These are phyloP conservation scores for Gaillardinia entomophila DNA, from an alignment of 805 yeast species.

Conservation along the genomic window DNA sequence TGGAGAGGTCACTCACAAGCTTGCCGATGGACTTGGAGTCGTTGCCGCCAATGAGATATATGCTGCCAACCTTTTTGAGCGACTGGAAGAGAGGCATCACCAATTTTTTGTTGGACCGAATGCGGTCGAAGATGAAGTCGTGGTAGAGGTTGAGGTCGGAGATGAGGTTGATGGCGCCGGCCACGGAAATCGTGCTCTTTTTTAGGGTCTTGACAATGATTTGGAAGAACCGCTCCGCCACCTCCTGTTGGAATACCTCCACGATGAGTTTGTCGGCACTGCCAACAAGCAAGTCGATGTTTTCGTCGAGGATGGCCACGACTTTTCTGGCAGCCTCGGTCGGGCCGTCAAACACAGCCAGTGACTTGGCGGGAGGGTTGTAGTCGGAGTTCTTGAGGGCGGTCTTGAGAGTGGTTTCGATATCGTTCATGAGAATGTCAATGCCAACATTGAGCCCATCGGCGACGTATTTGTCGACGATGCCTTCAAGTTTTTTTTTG, in stretches of 20 bases:
- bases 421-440: slow-evolving; percentile 78
- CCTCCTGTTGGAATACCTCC: slow-evolving; percentile 91
- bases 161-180: slow-evolving; percentile 79
- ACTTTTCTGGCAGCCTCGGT: slow-evolving; percentile 63
- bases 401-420: slow-evolving; percentile 54
- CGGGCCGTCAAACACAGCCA: slow-evolving; percentile 24
- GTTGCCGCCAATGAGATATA: slow-evolving; percentile 62
- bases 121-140: slow-evolving; percentile 50
- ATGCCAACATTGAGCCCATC: slow-evolving; percentile 91
- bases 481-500: slow-evolving; percentile 74
- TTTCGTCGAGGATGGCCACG: slow-evolving; percentile 59
- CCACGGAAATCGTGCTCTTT: slow-evolving; percentile 60
- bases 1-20: slow-evolving; percentile 73
- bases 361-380: slow-evolving; percentile 35
- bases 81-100: slow-evolving; percentile 74
- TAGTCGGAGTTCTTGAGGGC: slow-evolving; percentile 58
- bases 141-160: slow-evolving; percentile 77
- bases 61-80: slow-evolving; percentile 76
- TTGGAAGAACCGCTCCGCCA: slow-evolving; percentile 80
- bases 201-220: slow-evolving; percentile 73
- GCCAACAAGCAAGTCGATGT: slow-evolving; percentile 67
- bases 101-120: slow-evolving; percentile 55
- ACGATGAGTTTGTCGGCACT: slow-evolving; percentile 83
- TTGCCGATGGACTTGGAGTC: slow-evolving; percentile 83
- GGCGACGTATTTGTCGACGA: slow-evolving; percentile 85